Conservation (phyloP, 78 protist genomes). For the Dictyostelium firmibasis region DNA sequence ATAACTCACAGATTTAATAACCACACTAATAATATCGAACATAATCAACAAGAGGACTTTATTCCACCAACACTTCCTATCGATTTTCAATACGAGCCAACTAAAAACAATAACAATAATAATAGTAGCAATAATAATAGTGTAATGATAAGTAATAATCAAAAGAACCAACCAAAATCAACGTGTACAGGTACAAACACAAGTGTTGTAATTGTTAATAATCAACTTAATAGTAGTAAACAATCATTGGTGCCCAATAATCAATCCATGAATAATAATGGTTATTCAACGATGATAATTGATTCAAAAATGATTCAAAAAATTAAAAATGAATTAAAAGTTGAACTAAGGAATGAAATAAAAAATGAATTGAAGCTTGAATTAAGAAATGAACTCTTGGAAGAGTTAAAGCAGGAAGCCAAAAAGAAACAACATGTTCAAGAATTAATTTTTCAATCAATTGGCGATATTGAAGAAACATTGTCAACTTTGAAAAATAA, state of each 20-base stretch:
- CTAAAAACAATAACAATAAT: not conserved
- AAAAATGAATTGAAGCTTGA: not conserved
- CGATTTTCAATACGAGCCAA: not conserved
- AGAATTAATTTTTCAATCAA: not conserved
- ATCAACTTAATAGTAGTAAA: not conserved
- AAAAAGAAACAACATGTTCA: not conserved
- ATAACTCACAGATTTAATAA: not conserved
- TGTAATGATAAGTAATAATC: not conserved
- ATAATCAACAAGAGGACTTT: not conserved
- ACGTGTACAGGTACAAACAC: not conserved
- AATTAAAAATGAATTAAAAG: not conserved
- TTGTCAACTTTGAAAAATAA: not conserved
- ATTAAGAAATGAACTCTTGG: not conserved
- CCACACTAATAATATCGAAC: not conserved
- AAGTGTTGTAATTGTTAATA: not conserved
- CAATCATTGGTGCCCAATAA: not conserved
- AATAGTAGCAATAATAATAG: not conserved
- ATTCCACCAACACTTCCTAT: conserved; percentile 25
- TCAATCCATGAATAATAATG: not conserved
- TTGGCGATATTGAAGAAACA: not conserved
- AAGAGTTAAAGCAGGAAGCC: not conserved
- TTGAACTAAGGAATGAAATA: not conserved
- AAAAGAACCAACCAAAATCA: not conserved
- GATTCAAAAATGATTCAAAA: not conserved
- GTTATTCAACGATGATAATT: not conserved